Base-by-base conservation (phyloP, 2,329 filamentous ascomycete genomes). In the Ophiostoma populinum region DNA sequence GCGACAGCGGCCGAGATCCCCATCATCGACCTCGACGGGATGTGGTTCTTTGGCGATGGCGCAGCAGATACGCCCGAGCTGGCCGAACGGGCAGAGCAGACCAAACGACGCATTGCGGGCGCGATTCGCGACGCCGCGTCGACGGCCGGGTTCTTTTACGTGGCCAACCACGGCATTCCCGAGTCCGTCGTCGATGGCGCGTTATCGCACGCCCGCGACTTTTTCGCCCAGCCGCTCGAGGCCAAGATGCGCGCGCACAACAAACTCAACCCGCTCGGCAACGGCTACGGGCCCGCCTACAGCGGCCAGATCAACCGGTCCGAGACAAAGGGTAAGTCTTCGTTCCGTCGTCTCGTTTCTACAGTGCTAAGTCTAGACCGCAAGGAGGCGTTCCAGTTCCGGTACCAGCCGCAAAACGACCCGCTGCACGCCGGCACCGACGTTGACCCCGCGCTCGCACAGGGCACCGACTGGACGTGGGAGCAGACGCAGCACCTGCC, bases 21-120 rank as follows among this genome's bases (percentile, higher is more conserved):
- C 3, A 46, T 71, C 27, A 65, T 72, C 34, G 63, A 71, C 43
- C 48, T 70, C 6, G 53, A 55, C 0, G 46, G 49, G 10, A 43
- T 52, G 36, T 55, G 57, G 37, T 57, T 62, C 36, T 38, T n/a
- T 22, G 31, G 18, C 8, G 12, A 16, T 19, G 8, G 12, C 6
- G 22, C 20, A 15, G 48, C 54, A 26, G 19, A 22, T 6, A 7
- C n/a, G n/a, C 41, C 45, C 2, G 13, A 4, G 3, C 15, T 3
- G 8, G 26, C 5, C 12, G 20, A 16, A 12, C 32, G 12, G 13
- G 30, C 12, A 21, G 22, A 11, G 9, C 16, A 19, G 31, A 19
- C 40, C 7, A 45, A 43, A 21, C 12, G 35, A 3, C 42, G 39
- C 15, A 55, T 66, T 0, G 62, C 63, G 0, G 42, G 45, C 0